Evolutionary conservation across 2,329 filamentous ascomycete genomes (phyloP).

Genomic region (Orbilia quercus): DNA sequence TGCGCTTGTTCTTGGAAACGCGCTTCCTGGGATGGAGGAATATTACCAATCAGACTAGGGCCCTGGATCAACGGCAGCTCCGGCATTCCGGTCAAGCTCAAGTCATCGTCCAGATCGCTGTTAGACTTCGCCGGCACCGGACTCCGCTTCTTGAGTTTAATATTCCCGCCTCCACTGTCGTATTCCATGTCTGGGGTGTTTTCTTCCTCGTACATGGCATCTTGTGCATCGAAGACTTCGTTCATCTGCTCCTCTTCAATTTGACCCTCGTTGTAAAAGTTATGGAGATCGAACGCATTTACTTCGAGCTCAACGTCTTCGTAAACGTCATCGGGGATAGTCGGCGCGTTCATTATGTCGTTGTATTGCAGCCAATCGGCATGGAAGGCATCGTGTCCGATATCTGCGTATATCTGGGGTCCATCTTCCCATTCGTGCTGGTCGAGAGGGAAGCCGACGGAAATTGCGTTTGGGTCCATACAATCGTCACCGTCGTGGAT

Average conservation of each 20-base stretch:
- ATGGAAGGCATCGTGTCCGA: neutral
- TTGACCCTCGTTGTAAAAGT: neutral
- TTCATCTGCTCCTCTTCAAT: neutral
- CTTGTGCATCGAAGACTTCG: slow-evolving; percentile 4
- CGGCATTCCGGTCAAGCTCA: neutral
- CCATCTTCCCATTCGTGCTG: neutral
- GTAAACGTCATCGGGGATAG: slow-evolving; percentile 11
- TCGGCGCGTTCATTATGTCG: slow-evolving; percentile 18
- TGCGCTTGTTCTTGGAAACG: neutral
- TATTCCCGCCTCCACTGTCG: neutral
- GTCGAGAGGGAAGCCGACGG: slow-evolving; percentile 14
- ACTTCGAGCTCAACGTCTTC: neutral
- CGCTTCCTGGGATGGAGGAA: neutral
- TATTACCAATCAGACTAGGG: neutral
- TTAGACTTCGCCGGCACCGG: neutral
- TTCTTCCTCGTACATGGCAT: slow-evolving; percentile 3
- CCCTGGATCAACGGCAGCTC: slow-evolving; percentile 1
- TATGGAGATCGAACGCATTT: neutral
- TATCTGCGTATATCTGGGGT: neutral
- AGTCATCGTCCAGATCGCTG: neutral
- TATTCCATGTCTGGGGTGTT: neutral
- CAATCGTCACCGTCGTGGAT: slow-evolving; percentile 34
- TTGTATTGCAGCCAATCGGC: neutral
- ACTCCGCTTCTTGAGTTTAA: slow-evolving; percentile 18
- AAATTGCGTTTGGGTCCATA: slow-evolving; percentile 17